phyloP scores from a whole-genome alignment of 805 yeast genomes.

The Saccharomycopsis babjevae region DNA sequence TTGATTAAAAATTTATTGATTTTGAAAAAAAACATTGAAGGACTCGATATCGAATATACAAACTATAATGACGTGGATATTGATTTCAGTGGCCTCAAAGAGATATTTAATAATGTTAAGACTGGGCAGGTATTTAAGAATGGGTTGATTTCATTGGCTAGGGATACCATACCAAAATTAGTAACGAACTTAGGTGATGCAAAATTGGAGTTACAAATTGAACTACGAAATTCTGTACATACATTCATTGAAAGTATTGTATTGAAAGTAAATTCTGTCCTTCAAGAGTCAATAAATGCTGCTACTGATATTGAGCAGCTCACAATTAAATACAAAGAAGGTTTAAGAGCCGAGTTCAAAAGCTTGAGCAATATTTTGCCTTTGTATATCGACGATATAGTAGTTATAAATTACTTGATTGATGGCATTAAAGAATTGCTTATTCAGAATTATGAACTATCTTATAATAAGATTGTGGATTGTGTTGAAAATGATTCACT shows the following conservation, averaged over 20 bases:
- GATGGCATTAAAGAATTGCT: slow-evolving; percentile 61
- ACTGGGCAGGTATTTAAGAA: slow-evolving; percentile 20
- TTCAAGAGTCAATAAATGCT: slow-evolving; percentile 19
- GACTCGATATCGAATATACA: slow-evolving; percentile 71
- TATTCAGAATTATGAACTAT: slow-evolving; percentile 43
- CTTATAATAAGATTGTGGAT: slow-evolving; percentile 13
- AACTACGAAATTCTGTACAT: slow-evolving; percentile 60
- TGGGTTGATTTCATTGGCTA: slow-evolving; percentile 39
- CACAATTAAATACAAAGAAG: slow-evolving; percentile 31
- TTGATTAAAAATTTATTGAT: slow-evolving; percentile 63
- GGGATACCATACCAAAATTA: slow-evolving; percentile 68
- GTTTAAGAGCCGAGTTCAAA: slow-evolving; percentile 46
- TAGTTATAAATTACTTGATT: slow-evolving; percentile 40
- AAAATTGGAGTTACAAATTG: slow-evolving; percentile 58
- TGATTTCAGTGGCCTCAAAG: slow-evolving; percentile 70
- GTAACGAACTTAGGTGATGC: slow-evolving; percentile 78
- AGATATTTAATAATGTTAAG: slow-evolving; percentile 36
- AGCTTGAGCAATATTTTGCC: slow-evolving; percentile 39
- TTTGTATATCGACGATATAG: slow-evolving; percentile 45
- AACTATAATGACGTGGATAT: slow-evolving; percentile 55
- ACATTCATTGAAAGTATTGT: slow-evolving; percentile 54
- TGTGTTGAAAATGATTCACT: neutral
- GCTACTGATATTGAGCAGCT: slow-evolving; percentile 13
- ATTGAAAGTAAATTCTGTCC: slow-evolving; percentile 38
- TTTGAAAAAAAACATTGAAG: slow-evolving; percentile 56